These are phyloP conservation scores for Trypethelium eluteriae DNA, from an alignment of 495 filamentous ascomycete species.

Conservation along the genomic window DNA sequence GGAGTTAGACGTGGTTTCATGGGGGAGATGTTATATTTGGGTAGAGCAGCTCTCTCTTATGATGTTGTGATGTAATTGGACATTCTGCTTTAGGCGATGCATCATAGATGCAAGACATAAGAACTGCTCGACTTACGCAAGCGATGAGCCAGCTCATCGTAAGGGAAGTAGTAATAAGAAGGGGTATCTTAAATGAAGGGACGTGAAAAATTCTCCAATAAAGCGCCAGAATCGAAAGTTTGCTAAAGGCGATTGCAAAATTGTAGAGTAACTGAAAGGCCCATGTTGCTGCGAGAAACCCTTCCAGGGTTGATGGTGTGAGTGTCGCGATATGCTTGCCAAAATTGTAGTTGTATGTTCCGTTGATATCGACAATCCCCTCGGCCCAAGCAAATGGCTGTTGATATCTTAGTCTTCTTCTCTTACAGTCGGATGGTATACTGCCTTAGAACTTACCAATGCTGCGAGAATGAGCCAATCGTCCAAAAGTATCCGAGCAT, in stretches of 20 bases:
- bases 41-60: too few relatives aligned
- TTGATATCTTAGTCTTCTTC: neutral
- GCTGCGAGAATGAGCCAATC: neutral
- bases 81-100: too few relatives aligned
- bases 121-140: neutral
- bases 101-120: neutral
- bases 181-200: constrained; percentile 1
- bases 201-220: constrained; percentile 7
- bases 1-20: neutral
- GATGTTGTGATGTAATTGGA: too few relatives aligned
- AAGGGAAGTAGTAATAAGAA: constrained; percentile 1
- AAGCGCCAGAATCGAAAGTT: constrained; percentile 7
- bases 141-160: constrained; percentile 8
- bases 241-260: constrained; percentile 5
- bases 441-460: neutral
- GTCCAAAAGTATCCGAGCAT: constrained; percentile 5
- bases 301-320: neutral
- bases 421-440: neutral
- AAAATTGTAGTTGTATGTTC: constrained; percentile 1
- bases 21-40: neutral
- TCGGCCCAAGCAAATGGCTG: constrained; percentile 7
- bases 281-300: constrained; percentile 1
- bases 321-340: neutral
- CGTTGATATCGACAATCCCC: constrained; percentile 5
- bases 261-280: constrained; percentile 3